Conservation (phyloP, 2,329 filamentous ascomycete genomes). For the Ceratocystis smalleyi region DNA sequence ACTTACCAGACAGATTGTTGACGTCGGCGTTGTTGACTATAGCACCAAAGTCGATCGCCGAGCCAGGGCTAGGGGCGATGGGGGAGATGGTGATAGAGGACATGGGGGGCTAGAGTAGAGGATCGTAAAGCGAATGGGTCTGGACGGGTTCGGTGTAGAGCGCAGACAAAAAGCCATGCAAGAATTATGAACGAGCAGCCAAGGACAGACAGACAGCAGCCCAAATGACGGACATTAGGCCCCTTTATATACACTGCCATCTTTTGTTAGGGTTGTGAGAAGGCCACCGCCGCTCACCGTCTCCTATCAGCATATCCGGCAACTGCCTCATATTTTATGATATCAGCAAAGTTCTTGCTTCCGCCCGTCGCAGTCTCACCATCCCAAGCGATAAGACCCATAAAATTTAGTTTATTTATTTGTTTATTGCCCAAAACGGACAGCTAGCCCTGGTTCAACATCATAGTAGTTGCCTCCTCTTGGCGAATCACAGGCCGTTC, state of each 20-base stretch:
- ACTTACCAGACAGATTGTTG: slow-evolving; percentile 46
- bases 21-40: slow-evolving; percentile 42
- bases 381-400: neutral
- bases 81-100: slow-evolving; percentile 25
- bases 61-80: slow-evolving; percentile 24
- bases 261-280: neutral
- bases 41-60: slow-evolving; percentile 44
- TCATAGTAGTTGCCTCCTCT: too few species aligned
- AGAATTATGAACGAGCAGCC: neutral
- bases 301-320: neutral
- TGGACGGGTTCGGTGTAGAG: neutral
- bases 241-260: neutral
- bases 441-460: neutral
- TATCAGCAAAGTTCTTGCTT: neutral
- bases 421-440: neutral
- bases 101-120: neutral
- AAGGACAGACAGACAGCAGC: neutral
- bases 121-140: neutral
- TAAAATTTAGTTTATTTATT: neutral
- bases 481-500: too few species aligned
- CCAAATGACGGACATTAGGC: neutral
- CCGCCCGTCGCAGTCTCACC: neutral
- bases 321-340: neutral
- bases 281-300: neutral
- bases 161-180: neutral